Evolutionary conservation across 441 rosid species (phyloP), one percentile per base, ranked within the genome.

Genomic region (Corymbia citriodora): DNA sequence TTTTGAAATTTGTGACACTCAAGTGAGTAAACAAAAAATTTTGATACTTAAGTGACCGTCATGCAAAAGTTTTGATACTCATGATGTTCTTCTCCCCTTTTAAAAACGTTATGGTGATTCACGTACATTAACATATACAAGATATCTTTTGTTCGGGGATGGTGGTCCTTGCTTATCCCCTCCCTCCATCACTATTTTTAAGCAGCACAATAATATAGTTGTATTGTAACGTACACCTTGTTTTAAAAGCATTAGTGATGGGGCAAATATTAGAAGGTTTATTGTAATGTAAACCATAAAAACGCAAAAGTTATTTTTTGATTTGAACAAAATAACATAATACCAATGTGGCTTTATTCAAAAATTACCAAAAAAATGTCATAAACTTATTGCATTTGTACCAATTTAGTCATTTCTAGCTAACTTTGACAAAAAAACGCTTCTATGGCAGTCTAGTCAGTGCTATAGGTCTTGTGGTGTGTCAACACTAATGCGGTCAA

Each of bases 401-500:
- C 25, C 10, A 59, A 25, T 59, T 57, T 6, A 6, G 6, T 57
- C 29, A 21, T 57, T 59, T 23, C 29, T 2, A 2, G 11, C 29
- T 13, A 59, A 59, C 10, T 13, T 59, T 23, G 29, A 59, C 29
- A 6, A 59, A 13, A 57, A 6, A 59, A 59, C 63, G 23, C 0
- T 59, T 12, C 4, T 29, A 59, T 59, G 65, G 25, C 10, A 59
- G 65, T 59, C 65, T 13, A 59, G 25, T 59, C 10, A 59, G 63
- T 0, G 13, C 6, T 3, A 3, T 1, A 2, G 3, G 14, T 59
- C 63, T 17, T 57, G n/a, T 59, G 13, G 25, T 27, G 65, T 59
- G 23, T 13, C 10, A 23, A 13, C 25, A 29, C 0, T 1, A 1
- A 25, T 29, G 25, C 23, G 25, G 29, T 2, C 29, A 59, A 25